Evolutionary conservation across 2,329 filamentous ascomycete species (phyloP).

Genomic region (Ophiosphaerella narmari): DNA sequence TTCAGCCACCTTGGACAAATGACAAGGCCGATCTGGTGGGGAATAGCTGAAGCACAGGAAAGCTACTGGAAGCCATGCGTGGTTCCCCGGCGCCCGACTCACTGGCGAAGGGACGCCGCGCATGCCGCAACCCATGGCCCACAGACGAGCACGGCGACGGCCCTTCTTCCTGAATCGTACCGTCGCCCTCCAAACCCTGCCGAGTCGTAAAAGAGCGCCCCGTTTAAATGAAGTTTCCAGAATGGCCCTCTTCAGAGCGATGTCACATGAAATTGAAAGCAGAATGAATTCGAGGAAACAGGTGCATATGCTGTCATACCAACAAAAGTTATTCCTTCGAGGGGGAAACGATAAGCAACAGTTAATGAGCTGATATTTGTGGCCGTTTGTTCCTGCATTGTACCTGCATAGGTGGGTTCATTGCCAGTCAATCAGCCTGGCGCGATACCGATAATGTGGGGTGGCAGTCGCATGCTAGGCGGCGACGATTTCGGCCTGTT

Average conservation of each 20-base stretch:
- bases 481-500: slow-evolving; percentile 30
- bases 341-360: slow-evolving; percentile 22
- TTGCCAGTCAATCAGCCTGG: slow-evolving; percentile 25
- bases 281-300: slow-evolving; percentile 7
- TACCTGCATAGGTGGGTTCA: slow-evolving; percentile 48
- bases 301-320: slow-evolving; percentile 1
- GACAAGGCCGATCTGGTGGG: slow-evolving; percentile 44
- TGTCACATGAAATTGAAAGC: slow-evolving; percentile 12
- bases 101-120: slow-evolving; percentile 34
- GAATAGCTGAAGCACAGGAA: slow-evolving; percentile 22
- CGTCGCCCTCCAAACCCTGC: slow-evolving; percentile 24
- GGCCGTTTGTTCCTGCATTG: slow-evolving; percentile 30
- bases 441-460: slow-evolving; percentile 37
- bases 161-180: slow-evolving; percentile 39
- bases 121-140: slow-evolving; percentile 16
- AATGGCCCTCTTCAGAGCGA: slow-evolving; percentile 19
- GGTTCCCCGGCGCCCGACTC: slow-evolving; percentile 45
- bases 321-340: slow-evolving; percentile 17
- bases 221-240: slow-evolving; percentile 40
- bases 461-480: slow-evolving; percentile 19
- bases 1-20: slow-evolving; percentile 38
- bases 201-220: slow-evolving; percentile 28
- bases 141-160: slow-evolving; percentile 33
- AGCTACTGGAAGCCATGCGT: slow-evolving; percentile 44
- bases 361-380: slow-evolving; percentile 14